Evolutionary conservation across 192 early-diverging fungal genomes (phyloP), one percentile per base, ranked within the genome.

Genomic region (Umbelopsis sp.): DNA sequence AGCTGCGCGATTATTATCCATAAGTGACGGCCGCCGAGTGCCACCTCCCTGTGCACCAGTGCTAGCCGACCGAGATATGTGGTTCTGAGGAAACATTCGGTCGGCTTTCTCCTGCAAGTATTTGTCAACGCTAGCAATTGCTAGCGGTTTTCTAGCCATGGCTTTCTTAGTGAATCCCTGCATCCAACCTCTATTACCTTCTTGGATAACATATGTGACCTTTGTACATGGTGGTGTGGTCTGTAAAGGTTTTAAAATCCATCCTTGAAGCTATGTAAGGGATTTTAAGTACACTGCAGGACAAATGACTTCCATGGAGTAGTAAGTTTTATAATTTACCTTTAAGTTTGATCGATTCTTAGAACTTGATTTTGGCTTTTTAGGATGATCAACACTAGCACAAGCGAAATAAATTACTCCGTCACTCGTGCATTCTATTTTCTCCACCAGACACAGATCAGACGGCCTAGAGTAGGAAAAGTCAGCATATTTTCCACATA

Each of bases 401-500:
- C 73, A 76, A 0, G 76, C 86, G 75, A 85, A 87, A 37, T 80
- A 77, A 30, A 87, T 87, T 8, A 71, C 80, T 27, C 86, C 86
- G 49, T 83, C 78, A 2, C 23, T 52, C 22, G 66, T 69, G 16
- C 76, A 77, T 61, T 84, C 80, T 49, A 79, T 81, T 66, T 85
- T 82, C 74, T 82, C 80, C n/a, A 82, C 78, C 21, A 82, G 22
- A 12, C 74, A 73, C 20, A 82, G 23, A 68, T 82, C 80, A 44
- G 61, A 68, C 8, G 74, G 21, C 58, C 78, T 79, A 49, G 21
- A 22, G 18, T 12, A 55, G 1, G 4, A 61, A 37, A 52, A 25
- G 12, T 37, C 27, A 16, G 68, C 11, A n/a, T 67, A 12, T 35
- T 16, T 30, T 16, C 3, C 5, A 2, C 3, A 21, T 20, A 37